Evolutionary conservation across 192 early-diverging fungal species (phyloP).

Genomic region (Dissophora globulifera): DNA sequence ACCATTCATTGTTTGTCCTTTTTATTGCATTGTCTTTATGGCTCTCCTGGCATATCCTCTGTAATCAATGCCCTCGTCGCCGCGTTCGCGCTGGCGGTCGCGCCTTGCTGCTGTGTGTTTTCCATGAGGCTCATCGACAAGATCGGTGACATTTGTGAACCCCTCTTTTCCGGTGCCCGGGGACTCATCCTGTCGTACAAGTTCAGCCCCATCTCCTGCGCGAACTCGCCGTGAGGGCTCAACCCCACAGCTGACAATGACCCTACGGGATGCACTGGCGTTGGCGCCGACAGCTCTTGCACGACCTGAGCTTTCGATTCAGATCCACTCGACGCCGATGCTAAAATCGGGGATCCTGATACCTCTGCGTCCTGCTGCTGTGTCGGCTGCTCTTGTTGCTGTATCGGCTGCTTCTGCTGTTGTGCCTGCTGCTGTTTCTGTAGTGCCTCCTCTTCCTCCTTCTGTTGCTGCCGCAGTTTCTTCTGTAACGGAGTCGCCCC

Average conservation of each 20-base stretch:
- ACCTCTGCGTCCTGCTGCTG: too few species aligned
- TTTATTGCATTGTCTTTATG: too few species aligned
- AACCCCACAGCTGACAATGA: background rate
- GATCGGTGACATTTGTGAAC: constrained; percentile 23
- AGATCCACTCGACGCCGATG: too few species aligned
- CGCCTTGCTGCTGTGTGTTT: background rate
- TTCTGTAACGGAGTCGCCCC: too few species aligned
- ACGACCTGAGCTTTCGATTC: too few species aligned
- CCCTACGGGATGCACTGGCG: background rate
- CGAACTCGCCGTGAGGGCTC: constrained; percentile 17
- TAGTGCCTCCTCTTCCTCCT: too few species aligned
- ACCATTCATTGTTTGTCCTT: too few species aligned
- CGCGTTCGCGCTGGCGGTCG: constrained; percentile 6
- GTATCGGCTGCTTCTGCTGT: too few species aligned
- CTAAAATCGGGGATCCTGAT: too few species aligned
- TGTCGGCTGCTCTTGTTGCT: too few species aligned
- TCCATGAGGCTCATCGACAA: constrained; percentile 24
- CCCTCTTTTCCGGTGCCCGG: background rate
- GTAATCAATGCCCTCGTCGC: background rate
- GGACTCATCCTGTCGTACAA: constrained; percentile 7
- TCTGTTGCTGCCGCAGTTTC: too few species aligned
- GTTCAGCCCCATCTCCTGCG: constrained; percentile 37
- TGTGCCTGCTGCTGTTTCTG: too few species aligned
- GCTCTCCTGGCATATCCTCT: background rate
- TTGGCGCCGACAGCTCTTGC: background rate